Percentiles rank a stretch among this genome's conserved stretches.
Conservation (phyloP, 805 yeast species). For the Nakazawaea ernobii region DNA sequence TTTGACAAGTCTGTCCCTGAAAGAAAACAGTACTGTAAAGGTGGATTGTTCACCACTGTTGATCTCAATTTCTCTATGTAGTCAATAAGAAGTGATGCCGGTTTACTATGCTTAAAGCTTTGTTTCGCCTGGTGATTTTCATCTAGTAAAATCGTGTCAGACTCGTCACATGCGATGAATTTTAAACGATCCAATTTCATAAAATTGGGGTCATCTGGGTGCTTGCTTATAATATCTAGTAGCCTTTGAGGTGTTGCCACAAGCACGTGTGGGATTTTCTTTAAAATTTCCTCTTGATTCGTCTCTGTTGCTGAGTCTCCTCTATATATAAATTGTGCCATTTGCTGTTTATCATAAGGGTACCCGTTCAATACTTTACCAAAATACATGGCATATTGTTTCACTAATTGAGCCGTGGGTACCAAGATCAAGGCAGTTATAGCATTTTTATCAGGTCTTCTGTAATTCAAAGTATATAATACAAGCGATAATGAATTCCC, state of each 20-base stretch:
- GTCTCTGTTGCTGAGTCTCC: slow-evolving; percentile 18
- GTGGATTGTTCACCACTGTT: slow-evolving; percentile 9
- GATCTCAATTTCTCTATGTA: slow-evolving; percentile 20
- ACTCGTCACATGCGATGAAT: slow-evolving; percentile 28
- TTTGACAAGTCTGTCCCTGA: background rate
- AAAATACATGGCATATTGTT: slow-evolving; percentile 17
- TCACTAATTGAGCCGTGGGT: slow-evolving; percentile 16
- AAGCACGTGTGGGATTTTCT: slow-evolving; percentile 25
- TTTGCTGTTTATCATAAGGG: slow-evolving; percentile 4
- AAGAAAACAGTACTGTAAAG: slow-evolving; percentile 9
- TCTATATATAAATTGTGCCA: slow-evolving; percentile 27
- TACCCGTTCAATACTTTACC: slow-evolving; percentile 11
- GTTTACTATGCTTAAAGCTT: slow-evolving; percentile 14
- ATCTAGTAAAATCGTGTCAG: slow-evolving; percentile 22
- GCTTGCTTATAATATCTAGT: slow-evolving; percentile 27
- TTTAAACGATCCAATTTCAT: slow-evolving; percentile 21
- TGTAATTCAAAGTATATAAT: slow-evolving; percentile 19
- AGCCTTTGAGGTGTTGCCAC: slow-evolving; percentile 30
- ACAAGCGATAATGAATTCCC: slow-evolving; percentile 25
- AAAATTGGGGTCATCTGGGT: slow-evolving; percentile 20
- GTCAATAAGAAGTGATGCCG: slow-evolving; percentile 24
- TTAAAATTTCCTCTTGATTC: slow-evolving; percentile 18
- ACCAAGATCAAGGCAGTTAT: slow-evolving; percentile 21
- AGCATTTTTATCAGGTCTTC: slow-evolving; percentile 18
- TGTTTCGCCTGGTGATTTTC: slow-evolving; percentile 15